phyloP scores from a whole-genome alignment of 257 asterid genomes.

The Jacaranda copaia region DNA sequence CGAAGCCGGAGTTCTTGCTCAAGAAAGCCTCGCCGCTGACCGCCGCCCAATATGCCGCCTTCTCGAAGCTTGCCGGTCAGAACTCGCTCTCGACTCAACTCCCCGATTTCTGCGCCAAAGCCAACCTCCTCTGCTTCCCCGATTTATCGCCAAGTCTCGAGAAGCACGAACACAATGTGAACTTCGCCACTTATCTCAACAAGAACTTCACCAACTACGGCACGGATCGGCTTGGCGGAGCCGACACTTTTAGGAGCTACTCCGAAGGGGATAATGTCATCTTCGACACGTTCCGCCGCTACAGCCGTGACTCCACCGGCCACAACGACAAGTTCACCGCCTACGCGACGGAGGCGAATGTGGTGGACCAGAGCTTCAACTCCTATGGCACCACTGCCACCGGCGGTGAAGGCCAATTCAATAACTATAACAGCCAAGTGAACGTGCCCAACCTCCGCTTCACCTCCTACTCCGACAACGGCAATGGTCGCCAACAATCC shows the following conservation, averaged over 20 bases:
- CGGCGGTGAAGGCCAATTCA: constrained; percentile 71
- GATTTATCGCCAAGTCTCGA: constrained; percentile 61
- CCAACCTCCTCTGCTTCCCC: constrained; percentile 72
- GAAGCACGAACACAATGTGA: constrained; percentile 55
- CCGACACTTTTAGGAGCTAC: constrained; percentile 63
- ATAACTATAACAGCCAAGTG: constrained; percentile 42
- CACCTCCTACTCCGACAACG: constrained; percentile 69
- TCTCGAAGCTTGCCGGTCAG: constrained; percentile 61
- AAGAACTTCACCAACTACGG: constrained; percentile 85
- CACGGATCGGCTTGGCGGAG: constrained; percentile 51
- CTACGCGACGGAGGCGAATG: constrained; percentile 61
- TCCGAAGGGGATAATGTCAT: constrained; percentile 51
- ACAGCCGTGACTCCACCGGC: constrained; percentile 75
- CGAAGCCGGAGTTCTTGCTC: constrained; percentile 60
- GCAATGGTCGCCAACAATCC: constrained; percentile 58
- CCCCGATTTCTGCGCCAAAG: constrained; percentile 66
- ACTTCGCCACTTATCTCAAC: constrained; percentile 47
- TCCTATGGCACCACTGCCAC: constrained; percentile 67
- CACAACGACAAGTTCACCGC: constrained; percentile 57
- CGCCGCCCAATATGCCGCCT: constrained; percentile 60
- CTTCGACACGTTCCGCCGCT: constrained; percentile 67
- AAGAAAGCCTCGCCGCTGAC: constrained; percentile 68
- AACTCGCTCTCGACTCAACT: constrained; percentile 65
- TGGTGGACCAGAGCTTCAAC: constrained; percentile 71
- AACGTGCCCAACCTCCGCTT: constrained; percentile 65